Base-by-base conservation (phyloP, 257 asterid genomes). In the Ophiorrhiza pumila region DNA sequence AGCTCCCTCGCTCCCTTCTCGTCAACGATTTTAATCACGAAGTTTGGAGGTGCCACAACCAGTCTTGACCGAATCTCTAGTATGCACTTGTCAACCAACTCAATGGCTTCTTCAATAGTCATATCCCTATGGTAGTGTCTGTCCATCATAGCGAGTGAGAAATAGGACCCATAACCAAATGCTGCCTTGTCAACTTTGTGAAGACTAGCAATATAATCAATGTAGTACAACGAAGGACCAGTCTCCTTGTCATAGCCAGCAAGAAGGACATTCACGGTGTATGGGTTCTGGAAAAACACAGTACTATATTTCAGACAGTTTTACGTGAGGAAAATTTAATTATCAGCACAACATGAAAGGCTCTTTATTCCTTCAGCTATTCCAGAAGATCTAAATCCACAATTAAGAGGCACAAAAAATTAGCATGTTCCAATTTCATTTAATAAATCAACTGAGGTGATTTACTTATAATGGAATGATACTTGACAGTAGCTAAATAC, bases 111-210 rank as follows among this genome's bases (percentile, higher is more conserved):
- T 55, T 95, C 97, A 1, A 92, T 82, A 0, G 87, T 83, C 99
- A 95, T 95, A 85, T 92, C 98, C 46, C 69, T 74, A 22, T 86
- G 94, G 80, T 89, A 90, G 87, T 89, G 88, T 83, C 98, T 83
- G 65, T 95, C 99, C 99, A 95, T 92, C 91, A 85, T 81, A 81
- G 97, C 76, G 42, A 87, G 96, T 0, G 98, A 91, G 77, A 94
- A 94, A 80, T 91, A 94, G 69, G 98, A 80, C 2, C 98, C 97
- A 29, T 94, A 94, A 25, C 98, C 98, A 68, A 94, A 90, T 15
- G 98, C 98, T 5, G 96, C 92, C 80, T 85, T 90, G 56, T 95
- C 98, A 42, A 92, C 82, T 87, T 92, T 92, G 95, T 92, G 98
- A 62, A 88, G 87, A 64, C 95, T 83, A 37, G 97, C 96, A 43